Evolutionary conservation across 257 asterid species (phyloP), one percentile per base, ranked within the genome.

Genomic region (Voacanga thouarsii): DNA sequence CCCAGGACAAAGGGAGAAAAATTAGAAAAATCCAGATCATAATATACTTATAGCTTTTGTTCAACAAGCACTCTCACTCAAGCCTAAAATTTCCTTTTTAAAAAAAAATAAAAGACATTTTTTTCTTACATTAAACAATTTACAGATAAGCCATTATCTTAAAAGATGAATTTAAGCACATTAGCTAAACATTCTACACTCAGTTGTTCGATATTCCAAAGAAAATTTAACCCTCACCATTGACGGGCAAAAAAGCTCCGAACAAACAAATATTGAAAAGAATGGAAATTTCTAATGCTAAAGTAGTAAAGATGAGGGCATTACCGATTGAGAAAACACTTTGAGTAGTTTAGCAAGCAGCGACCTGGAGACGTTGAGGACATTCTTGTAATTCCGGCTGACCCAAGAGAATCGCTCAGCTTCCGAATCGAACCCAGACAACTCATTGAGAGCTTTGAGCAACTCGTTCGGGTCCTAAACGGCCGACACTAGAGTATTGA

Each of bases 371-470:
- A 89, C 78, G 61, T 82, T 75, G 23, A 88, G 85, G 71, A 88
- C 67, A 65, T 71, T 78, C 61, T 80, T 75, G 87, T 92, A 91
- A 85, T 92, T 90, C 37, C 89, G 84, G 59, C 81, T 78, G 15
- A 87, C 72, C 97, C 97, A 94, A 0, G 85, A 84, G 51, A 84
- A 77, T 90, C 89, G 88, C 88, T 85, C 95, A 41, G 81, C 60
- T 37, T 89, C 86, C 63, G 95, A 92, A 7, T 76, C 72, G 53
- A 86, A 24, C 66, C 83, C 85, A 57, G 78, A 83, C 75, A 94
- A 81, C 60, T 91, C 96, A 18, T 59, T 70, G 2, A 92, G 77
- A 47, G 81, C 69, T 12, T 80, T 55, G 30, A 86, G 74, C 83
- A 94, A 51, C 86, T 89, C 90, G 61, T 87, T 90, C 80, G 88